These are phyloP conservation scores for Cylindrodendrum hubeiense DNA, from an alignment of 2,329 filamentous ascomycete genomes.

Conservation along the genomic window DNA sequence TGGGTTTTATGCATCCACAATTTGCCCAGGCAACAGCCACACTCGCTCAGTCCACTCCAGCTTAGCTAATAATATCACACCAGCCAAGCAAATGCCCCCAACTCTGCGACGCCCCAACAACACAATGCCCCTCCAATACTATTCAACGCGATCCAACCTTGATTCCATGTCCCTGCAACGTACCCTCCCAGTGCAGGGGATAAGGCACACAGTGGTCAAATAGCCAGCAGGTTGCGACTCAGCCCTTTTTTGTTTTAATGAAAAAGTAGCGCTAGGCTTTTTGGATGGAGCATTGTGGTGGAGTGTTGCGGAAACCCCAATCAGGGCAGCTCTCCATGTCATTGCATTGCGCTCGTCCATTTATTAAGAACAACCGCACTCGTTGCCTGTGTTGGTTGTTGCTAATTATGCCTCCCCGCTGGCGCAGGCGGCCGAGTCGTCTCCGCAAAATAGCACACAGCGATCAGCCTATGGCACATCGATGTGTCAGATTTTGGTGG, in stretches of 20 bases:
- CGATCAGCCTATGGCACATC: background rate
- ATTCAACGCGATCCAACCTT: no score
- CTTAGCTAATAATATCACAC: background rate
- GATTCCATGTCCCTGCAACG: background rate
- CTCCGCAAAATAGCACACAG: background rate
- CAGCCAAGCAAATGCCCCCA: background rate
- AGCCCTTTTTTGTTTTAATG: background rate
- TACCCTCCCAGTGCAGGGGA: background rate
- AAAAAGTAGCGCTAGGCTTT: background rate
- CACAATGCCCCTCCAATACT: background rate
- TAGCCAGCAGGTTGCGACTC: background rate
- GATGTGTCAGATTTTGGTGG: conserved; percentile 5
- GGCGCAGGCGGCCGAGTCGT: no score
- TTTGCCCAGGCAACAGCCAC: background rate
- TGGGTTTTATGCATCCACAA: background rate
- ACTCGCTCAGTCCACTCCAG: background rate
- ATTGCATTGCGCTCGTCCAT: background rate
- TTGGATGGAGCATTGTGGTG: background rate
- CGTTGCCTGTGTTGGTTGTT: no score
- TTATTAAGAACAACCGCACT: no score
- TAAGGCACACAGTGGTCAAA: background rate
- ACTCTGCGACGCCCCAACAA: background rate
- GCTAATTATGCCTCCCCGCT: background rate
- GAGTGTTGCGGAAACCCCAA: background rate
- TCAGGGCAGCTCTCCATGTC: background rate